Base-by-base conservation (phyloP, 495 filamentous ascomycete species). In the Aspergillus bertholletiae region DNA sequence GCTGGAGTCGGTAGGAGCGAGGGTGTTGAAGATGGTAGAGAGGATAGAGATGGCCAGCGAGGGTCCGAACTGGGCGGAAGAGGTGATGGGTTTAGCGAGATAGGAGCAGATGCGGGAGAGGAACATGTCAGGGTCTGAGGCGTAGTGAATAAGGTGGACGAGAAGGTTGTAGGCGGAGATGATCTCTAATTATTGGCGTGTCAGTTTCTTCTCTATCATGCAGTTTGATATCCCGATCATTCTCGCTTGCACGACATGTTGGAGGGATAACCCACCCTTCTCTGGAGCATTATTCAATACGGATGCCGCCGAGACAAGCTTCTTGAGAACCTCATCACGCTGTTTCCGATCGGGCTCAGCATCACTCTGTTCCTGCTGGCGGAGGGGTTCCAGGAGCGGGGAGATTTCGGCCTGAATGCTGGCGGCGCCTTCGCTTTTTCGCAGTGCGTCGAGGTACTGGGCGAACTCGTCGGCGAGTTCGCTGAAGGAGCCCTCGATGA, bases 1-100 rank as follows among this genome's bases (percentile, higher is more conserved):
- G 62, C 87, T 80, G 9, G 88, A 86, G 67, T 90, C 88, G 55
- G 80, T 74, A 40, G 82, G 66, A 41, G 84, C 78, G 50, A 97
- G 84, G 48, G 95, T 89, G 77, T 99, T 99, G 88, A 97, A 99
- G 71, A 99, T 82, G 53, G 92, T 96, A 65, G 89, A 91, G 57
- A 99, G 84, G 52, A 91, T 87, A 55, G 86, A 88, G 60, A 96
- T 86, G 49, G 90, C 86, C 53, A 99, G 80, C 37, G 88, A 85
- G 51, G 88, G 80, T 54, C 93, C 92, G 69, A 96, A 90, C 62
- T 81, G 74, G 30, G 91, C 87, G 7, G 93, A 95, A 45, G 88
- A 90, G 28, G 86, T 81, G 65, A 97, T 85, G 54, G 94, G 94
- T 65, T 85, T 85, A 53, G 84, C 86, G 62, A 97, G 89, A 72